A percentile compares a stretch with the other conserved stretches of the same genome.
phyloP scores from a whole-genome alignment of 2,329 filamentous ascomycete genomes.

The Tolypocladium ovalisporum region DNA sequence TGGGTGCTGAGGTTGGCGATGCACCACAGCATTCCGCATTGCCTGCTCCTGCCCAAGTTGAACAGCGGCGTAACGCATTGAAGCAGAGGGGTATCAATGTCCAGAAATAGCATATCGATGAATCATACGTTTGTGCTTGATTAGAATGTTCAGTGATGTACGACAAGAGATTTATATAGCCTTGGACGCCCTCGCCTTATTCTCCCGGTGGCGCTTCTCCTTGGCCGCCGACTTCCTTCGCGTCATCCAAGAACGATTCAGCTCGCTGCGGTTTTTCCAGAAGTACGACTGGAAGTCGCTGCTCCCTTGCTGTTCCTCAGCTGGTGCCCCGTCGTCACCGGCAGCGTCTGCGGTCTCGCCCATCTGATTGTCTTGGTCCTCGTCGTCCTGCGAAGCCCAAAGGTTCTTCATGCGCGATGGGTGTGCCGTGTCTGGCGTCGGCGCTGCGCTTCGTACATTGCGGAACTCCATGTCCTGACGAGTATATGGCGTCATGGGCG shows the following conservation, averaged over 20 bases:
- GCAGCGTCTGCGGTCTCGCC: conserved; percentile 18
- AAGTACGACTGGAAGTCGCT: conserved; percentile 57
- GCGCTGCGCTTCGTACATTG: conserved; percentile 74
- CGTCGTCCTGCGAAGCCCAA: conserved; percentile 34
- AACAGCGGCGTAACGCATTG: neutral
- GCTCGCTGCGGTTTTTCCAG: conserved; percentile 54
- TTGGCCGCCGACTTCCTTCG: conserved; percentile 52
- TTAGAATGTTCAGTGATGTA: neutral
- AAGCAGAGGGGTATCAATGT: too few relatives aligned
- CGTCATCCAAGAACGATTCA: conserved; percentile 57
- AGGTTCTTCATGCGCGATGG: conserved; percentile 53
- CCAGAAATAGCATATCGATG: too few relatives aligned
- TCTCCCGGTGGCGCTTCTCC: conserved; percentile 56
- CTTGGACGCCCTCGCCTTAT: conserved; percentile 40
- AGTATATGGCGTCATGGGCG: conserved; percentile 75
- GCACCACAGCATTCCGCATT: neutral
- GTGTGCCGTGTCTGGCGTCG: conserved; percentile 86
- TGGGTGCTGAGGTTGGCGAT: neutral
- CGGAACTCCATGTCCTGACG: conserved; percentile 67
- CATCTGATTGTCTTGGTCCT: conserved; percentile 17
- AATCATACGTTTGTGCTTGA: neutral
- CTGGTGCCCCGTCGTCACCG: conserved; percentile 10
- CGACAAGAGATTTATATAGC: conserved; percentile 15
- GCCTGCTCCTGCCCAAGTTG: neutral
- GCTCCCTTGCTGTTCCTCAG: conserved; percentile 14